Evolutionary conservation across 78 protist species (phyloP).

Genomic region (Tieghemostelium lacteum): DNA sequence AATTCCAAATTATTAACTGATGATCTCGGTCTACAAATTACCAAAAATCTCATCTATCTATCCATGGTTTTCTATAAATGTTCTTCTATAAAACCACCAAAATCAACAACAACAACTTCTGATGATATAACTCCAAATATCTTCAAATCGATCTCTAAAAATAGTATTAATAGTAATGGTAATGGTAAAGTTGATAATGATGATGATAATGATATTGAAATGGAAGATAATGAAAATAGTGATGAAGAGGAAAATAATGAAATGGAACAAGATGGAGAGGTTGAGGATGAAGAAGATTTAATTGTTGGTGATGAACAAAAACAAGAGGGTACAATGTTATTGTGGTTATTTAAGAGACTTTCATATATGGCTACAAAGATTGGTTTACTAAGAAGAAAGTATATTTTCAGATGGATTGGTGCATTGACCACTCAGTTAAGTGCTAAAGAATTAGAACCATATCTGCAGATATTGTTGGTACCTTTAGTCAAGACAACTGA

Average conservation of each 20-base stretch:
- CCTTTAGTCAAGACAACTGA: slow-evolving; percentile 46
- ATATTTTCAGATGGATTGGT: slow-evolving; percentile 68
- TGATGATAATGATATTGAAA: background rate
- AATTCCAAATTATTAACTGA: slow-evolving; percentile 52
- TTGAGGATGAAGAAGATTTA: slow-evolving; percentile 5
- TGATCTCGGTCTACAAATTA: slow-evolving; percentile 43
- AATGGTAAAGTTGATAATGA: too few species aligned
- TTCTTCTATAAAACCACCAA: slow-evolving; percentile 25
- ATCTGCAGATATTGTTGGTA: slow-evolving; percentile 5
- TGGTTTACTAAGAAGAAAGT: slow-evolving; percentile 51
- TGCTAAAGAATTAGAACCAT: slow-evolving; percentile 6
- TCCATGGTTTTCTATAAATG: slow-evolving; percentile 54
- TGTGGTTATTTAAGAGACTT: slow-evolving; percentile 68
- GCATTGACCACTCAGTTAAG: slow-evolving; percentile 41
- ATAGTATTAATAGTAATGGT: too few species aligned
- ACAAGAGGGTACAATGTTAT: slow-evolving; percentile 20
- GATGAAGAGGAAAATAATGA: background rate
- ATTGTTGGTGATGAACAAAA: background rate
- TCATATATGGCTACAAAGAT: slow-evolving; percentile 53
- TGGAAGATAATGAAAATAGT: background rate
- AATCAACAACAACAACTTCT: background rate
- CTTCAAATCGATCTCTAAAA: background rate
- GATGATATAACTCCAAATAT: slow-evolving; percentile 54
- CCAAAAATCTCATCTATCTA: slow-evolving; percentile 50
- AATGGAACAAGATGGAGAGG: background rate